phyloP scores from a whole-genome alignment of 306 rosid species.

The Quercus aquifolioides region DNA sequence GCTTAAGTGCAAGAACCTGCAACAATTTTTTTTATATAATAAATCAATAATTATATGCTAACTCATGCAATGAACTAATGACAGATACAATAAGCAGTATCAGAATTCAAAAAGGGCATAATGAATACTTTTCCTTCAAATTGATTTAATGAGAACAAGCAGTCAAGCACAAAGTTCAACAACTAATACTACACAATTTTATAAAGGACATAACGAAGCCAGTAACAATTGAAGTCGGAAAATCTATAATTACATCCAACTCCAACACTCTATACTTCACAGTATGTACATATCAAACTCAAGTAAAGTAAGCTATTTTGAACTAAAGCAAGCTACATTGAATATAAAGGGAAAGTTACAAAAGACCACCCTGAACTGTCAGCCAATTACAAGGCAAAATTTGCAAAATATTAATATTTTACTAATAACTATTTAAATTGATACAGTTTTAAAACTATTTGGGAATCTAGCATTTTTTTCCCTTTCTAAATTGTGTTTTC shows the following conservation, averaged over 20 bases:
- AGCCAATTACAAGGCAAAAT: too few species aligned
- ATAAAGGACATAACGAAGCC: neutral
- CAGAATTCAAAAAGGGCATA: neutral
- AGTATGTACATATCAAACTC: neutral
- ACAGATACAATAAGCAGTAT: neutral
- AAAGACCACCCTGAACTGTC: too few species aligned
- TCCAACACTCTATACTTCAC: too few species aligned
- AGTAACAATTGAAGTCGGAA: neutral
- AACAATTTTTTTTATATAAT: neutral
- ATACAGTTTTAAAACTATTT: too few species aligned
- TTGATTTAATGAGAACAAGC: neutral
- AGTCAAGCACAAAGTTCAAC: neutral
- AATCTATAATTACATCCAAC: too few species aligned
- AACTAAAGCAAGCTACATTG: neutral
- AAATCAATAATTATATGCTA: neutral
- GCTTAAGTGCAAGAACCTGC: slow-evolving; percentile 78
- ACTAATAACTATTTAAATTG: too few species aligned
- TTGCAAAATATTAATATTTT: too few species aligned
- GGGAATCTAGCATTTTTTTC: too few species aligned
- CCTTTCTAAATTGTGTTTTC: too few species aligned
- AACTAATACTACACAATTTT: neutral
- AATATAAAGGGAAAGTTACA: too few species aligned
- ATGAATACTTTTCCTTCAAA: neutral
- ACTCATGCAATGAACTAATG: neutral
- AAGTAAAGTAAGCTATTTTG: neutral